A percentile compares a stretch with the other conserved stretches of the same genome.
Evolutionary conservation across 768 basidiomycete genomes (phyloP).

Genomic region (Gloeopeniophorella convolvens): DNA sequence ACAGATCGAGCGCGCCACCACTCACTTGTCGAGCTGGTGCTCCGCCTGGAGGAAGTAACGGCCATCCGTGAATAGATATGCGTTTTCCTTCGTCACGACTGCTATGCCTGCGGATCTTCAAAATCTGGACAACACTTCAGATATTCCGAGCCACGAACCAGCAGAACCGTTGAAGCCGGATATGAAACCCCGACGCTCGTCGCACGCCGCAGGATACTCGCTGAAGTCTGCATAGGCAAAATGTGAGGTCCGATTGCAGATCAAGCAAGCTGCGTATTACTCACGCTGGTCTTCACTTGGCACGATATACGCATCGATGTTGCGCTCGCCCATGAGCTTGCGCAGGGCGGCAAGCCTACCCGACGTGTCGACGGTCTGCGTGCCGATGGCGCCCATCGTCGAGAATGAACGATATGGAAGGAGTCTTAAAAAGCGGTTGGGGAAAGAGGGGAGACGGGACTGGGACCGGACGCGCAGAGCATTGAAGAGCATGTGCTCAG

Average conservation of each 20-base stretch:
- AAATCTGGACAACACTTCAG: not conserved
- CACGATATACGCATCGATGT: slow-evolving; percentile 71
- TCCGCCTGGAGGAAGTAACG: slow-evolving; percentile 91
- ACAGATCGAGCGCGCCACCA: not conserved
- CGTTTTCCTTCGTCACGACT: slow-evolving; percentile 61
- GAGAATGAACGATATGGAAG: slow-evolving; percentile 11
- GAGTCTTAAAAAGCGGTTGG: slow-evolving; percentile 1
- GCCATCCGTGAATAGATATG: slow-evolving; percentile 91
- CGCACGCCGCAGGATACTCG: slow-evolving; percentile 82
- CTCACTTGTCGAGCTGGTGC: slow-evolving; percentile 79
- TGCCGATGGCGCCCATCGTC: slow-evolving; percentile 33
- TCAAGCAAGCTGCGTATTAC: slow-evolving; percentile 25
- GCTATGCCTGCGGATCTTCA: slow-evolving; percentile 52
- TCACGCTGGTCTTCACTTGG: slow-evolving; percentile 91
- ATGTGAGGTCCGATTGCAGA: not conserved
- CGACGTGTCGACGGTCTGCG: slow-evolving; percentile 52
- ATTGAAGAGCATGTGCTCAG: slow-evolving; percentile 2
- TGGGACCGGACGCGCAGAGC: slow-evolving; percentile 10
- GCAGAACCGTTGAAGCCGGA: slow-evolving; percentile 95
- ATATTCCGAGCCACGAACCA: slow-evolving; percentile 42
- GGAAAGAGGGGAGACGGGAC: slow-evolving; percentile 13
- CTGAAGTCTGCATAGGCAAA: slow-evolving; percentile 57
- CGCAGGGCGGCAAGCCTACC: slow-evolving; percentile 57
- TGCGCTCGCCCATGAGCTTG: slow-evolving; percentile 56
- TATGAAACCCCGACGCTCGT: slow-evolving; percentile 80